These are phyloP conservation scores for Pseudopyrenochaeta lycopersici DNA, from an alignment of 2,329 filamentous ascomycete genomes.

Conservation along the genomic window DNA sequence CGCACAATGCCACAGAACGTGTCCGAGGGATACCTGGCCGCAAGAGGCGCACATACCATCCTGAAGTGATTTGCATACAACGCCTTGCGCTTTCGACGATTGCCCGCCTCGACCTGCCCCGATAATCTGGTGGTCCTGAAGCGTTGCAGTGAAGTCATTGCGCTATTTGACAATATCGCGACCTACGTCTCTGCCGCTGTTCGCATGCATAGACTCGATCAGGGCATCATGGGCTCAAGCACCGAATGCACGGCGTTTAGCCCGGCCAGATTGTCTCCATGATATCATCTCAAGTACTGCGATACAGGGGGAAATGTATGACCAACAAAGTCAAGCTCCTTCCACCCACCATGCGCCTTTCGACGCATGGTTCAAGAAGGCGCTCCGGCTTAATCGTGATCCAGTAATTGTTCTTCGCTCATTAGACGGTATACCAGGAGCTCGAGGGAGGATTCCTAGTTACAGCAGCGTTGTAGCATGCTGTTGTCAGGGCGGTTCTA, in stretches of 20 bases:
- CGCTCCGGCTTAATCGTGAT: slow-evolving; percentile 99
- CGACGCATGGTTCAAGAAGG: slow-evolving; percentile 82
- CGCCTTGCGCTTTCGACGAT: neutral
- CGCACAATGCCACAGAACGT: slow-evolving; percentile 81
- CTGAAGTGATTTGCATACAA: slow-evolving; percentile 72
- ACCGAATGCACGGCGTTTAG: neutral
- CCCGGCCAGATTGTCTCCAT: neutral
- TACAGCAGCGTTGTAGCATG: slow-evolving; percentile 60
- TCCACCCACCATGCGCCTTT: slow-evolving; percentile 86
- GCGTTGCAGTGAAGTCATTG: neutral
- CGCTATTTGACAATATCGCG: neutral
- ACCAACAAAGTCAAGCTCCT: slow-evolving; percentile 95
- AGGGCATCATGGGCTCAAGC: neutral
- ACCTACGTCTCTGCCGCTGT: neutral
- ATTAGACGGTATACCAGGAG: slow-evolving; percentile 81
- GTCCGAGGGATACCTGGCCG: slow-evolving; percentile 88
- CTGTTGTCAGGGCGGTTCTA: slow-evolving; percentile 64
- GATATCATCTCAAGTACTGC: neutral
- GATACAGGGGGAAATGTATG: slow-evolving; percentile 65
- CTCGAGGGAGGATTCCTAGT: slow-evolving; percentile 70
- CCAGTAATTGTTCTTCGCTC: slow-evolving; percentile 76
- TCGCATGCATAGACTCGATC: neutral
- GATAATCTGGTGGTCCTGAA: too few relatives aligned
- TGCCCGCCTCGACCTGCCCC: too few relatives aligned
- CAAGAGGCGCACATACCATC: slow-evolving; percentile 90